phyloP scores from a whole-genome alignment of 2,329 filamentous ascomycete genomes.

The Zasmidium cellare region DNA sequence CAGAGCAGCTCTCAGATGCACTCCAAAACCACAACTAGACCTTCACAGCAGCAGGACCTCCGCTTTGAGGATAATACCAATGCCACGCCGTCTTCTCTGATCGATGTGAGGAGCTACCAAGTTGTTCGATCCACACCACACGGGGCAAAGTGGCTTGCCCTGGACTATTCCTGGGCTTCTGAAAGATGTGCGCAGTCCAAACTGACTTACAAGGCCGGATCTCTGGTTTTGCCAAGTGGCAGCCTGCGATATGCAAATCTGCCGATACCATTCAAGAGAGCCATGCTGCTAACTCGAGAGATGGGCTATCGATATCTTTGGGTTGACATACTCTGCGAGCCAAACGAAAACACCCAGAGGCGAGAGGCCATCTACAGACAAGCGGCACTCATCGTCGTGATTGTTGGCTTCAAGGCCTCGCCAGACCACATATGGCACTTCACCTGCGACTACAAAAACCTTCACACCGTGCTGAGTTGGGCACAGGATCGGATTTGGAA shows the following conservation, averaged over 20 bases:
- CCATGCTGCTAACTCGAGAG: conserved; percentile 7
- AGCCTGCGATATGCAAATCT: not conserved
- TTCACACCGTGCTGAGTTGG: conserved; percentile 2
- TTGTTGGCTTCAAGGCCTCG: not conserved
- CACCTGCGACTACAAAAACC: conserved; percentile 5
- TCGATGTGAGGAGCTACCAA: not conserved
- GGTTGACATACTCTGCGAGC: conserved; percentile 16
- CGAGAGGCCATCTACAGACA: conserved; percentile 2
- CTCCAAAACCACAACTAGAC: not conserved
- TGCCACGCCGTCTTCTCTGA: not conserved
- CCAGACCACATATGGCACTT: conserved; percentile 7
- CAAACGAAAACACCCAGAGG: conserved; percentile 1
- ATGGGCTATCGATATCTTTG: conserved; percentile 18
- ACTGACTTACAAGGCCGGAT: too few relatives aligned
- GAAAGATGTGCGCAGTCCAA: not conserved
- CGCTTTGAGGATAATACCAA: not conserved
- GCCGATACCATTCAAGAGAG: not conserved
- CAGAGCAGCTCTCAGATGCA: not conserved
- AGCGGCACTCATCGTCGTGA: conserved; percentile 12
- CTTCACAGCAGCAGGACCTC: not conserved
- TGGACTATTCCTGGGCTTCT: conserved; percentile 4
- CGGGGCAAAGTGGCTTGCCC: not conserved
- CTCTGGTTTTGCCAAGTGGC: not conserved
- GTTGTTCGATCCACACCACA: not conserved
- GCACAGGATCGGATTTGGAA: not conserved